phyloP scores from a whole-genome alignment of 129 eudicot species.

The Oenanthe sinensis region DNA sequence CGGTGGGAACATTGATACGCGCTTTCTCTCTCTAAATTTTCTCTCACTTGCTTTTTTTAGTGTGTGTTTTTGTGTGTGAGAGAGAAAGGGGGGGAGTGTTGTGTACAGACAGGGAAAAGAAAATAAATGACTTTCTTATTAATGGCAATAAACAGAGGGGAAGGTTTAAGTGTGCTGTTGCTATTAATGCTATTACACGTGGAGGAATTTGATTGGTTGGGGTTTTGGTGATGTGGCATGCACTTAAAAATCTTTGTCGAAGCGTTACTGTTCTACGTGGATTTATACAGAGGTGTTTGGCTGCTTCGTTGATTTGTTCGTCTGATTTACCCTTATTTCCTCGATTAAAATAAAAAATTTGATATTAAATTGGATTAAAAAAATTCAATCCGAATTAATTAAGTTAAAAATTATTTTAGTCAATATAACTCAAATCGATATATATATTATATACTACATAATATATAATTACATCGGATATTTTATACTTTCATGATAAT shows the following conservation, averaged over 20 bases:
- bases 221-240: neutral
- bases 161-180: neutral
- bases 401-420: too few species aligned
- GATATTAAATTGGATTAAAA: too few species aligned
- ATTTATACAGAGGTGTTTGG: neutral
- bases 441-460: too few species aligned
- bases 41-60: neutral
- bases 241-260: neutral
- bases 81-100: neutral
- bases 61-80: neutral
- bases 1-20: neutral
- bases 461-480: too few species aligned
- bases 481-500: too few species aligned
- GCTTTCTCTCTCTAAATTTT: neutral
- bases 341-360: too few species aligned
- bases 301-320: neutral
- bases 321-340: too few species aligned
- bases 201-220: neutral
- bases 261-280: constrained; percentile 2
- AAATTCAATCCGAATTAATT: too few species aligned
- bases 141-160: neutral
- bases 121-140: constrained; percentile 5
- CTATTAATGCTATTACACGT: neutral
- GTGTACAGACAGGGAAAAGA: neutral
- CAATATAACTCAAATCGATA: too few species aligned